Conservation (phyloP, 768 basidiomycete species). For the Dioszegia hungarica region DNA sequence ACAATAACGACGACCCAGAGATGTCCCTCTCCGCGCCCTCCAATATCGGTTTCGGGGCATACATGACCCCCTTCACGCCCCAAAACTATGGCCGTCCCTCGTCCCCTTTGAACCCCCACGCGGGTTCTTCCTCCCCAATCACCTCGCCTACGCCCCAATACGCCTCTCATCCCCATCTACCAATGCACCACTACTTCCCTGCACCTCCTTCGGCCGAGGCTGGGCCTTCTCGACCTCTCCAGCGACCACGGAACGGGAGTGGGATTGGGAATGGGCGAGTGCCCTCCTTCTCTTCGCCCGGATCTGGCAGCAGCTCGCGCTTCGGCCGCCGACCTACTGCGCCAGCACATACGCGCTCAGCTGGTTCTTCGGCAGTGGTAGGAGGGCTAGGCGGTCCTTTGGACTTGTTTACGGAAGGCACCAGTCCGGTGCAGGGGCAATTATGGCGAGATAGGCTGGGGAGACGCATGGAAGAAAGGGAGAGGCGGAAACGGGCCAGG, state of each 20-base stretch:
- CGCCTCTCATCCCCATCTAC: neutral
- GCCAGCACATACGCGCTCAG: neutral
- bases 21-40: neutral
- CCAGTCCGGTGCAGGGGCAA: constrained; percentile 30
- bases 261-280: no score
- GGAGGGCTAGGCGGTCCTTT: neutral
- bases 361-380: neutral
- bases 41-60: neutral
- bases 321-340: constrained; percentile 6
- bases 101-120: constrained; percentile 3
- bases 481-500: constrained; percentile 18
- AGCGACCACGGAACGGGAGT: neutral
- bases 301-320: neutral
- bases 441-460: constrained; percentile 34
- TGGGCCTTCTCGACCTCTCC: constrained; percentile 26
- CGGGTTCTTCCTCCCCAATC: neutral
- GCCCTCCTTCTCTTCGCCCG: neutral
- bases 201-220: constrained; percentile 9
- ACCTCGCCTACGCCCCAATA: constrained; percentile 9
- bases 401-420: constrained; percentile 17
- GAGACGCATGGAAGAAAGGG: constrained; percentile 28
- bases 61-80: constrained; percentile 1
- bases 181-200: neutral
- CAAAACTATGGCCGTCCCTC: constrained; percentile 1
- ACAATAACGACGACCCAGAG: neutral